Base-by-base conservation (phyloP, 768 basidiomycete genomes). In the Rhodotorula toruloides region DNA sequence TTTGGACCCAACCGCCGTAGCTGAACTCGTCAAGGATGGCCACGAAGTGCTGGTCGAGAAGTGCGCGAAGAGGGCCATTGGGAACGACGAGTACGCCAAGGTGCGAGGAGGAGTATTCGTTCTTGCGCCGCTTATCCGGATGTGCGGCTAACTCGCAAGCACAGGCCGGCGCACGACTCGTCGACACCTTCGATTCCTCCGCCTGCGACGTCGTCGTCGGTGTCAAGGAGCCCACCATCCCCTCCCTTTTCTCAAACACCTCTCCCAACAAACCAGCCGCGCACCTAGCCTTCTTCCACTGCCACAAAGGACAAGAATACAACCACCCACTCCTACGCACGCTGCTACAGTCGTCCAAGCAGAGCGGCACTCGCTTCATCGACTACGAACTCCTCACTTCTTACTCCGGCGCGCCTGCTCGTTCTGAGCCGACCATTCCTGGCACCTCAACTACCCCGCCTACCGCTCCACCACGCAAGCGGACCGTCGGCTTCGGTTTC, bases 401-500 rank as follows among this genome's bases (percentile, higher is more conserved):
- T 31, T 78, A 81, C 43, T 70, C 57, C 0, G 70, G 80, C 32
- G 88, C 86, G 7, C 13, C 53, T 7, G 14, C 21, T 1, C 53
- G 53, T 17, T 27, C 36, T 1, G 36, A 49, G 8, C 17, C 48
- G 29, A 31, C 48, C 31, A 17, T 32, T 10, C 31, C 48, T n/a
- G n/a, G n/a, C n/a, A n/a, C n/a, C n/a, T n/a, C n/a, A n/a, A n/a
- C n/a, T n/a, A n/a, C n/a, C n/a, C n/a, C n/a, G n/a, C n/a, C n/a
- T 3, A 7, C 31, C 21, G 29, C 31, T 4, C 47, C 22, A 32
- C 36, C 37, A 16, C 36, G 37, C 12, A 87, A 87, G 76, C 80
- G 92, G 29, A 88, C 87, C 0, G 89, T 92, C 25, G 91, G 87
- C 0, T 94, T 96, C 79, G 92, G 91, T 1, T 91, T 86, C 86